These are phyloP conservation scores for Tetragonia tetragonoides DNA, from an alignment of 148 eudicot species.

Conservation along the genomic window DNA sequence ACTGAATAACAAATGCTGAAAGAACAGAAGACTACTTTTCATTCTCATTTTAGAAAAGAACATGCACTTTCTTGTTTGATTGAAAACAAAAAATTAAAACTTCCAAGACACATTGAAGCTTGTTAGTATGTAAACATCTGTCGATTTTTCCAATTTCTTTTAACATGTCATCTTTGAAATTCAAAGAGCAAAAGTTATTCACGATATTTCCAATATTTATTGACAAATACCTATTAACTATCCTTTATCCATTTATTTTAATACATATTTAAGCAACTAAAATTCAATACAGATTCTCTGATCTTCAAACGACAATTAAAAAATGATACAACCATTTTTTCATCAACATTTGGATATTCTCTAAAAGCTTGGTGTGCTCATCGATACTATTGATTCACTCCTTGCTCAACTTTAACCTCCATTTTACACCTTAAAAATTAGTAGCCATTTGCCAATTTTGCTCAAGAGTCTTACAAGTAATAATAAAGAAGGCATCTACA, in stretches of 20 bases:
- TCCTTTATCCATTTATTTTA: neutral
- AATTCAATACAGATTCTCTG: no score
- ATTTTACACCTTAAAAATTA: neutral
- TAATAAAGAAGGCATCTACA: neutral
- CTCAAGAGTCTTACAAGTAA: neutral
- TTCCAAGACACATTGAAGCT: neutral
- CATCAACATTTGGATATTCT: neutral
- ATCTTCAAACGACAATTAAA: neutral
- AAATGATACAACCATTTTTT: neutral
- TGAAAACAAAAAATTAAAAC: neutral
- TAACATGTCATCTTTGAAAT: no score
- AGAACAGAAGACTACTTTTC: conserved; percentile 27
- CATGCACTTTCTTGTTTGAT: neutral
- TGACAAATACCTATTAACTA: neutral
- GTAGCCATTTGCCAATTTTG: neutral
- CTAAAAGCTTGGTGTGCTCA: neutral
- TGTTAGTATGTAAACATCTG: no score
- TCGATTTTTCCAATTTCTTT: no score
- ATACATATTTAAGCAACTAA: no score
- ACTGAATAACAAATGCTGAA: conserved; percentile 91
- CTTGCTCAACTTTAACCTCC: neutral
- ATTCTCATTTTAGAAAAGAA: neutral
- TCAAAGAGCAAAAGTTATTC: no score
- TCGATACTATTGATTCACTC: neutral
- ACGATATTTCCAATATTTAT: neutral